These are phyloP conservation scores for Solanum hybrid DNA, from an alignment of 305 asterid species.

Conservation along the genomic window DNA sequence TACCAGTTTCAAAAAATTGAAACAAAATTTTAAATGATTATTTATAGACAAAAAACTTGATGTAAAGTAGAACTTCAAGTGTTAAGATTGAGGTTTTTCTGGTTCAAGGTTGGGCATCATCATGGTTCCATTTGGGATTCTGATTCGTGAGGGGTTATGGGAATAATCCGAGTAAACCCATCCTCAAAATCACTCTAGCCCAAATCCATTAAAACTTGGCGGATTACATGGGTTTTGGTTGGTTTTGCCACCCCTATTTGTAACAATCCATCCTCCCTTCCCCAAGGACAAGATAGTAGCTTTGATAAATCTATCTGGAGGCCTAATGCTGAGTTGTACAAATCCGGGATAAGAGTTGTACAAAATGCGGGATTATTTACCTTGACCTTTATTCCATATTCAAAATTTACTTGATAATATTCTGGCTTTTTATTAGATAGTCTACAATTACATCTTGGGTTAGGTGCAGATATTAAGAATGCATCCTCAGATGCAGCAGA, in stretches of 20 bases:
- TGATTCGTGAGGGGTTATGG: not conserved
- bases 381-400: not conserved
- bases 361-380: not conserved
- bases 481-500: constrained; percentile 50
- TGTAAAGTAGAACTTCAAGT: not conserved
- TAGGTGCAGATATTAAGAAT: constrained; percentile 53
- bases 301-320: not conserved
- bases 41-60: not conserved
- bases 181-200: not conserved
- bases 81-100: not conserved
- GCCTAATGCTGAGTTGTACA: not conserved
- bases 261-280: not conserved
- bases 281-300: not conserved
- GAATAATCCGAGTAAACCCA: not conserved
- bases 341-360: not conserved
- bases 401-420: not conserved
- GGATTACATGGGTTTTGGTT: not conserved
- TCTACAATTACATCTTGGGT: not conserved
- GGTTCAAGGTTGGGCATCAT: not conserved
- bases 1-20: not conserved
- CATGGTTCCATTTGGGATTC: not conserved
- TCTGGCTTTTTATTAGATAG: not conserved
- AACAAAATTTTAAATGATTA: not conserved
- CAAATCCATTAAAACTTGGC: not conserved
- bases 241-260: not conserved